phyloP scores from a whole-genome alignment of 2,329 filamentous ascomycete genomes.

The Diaporthe eres region DNA sequence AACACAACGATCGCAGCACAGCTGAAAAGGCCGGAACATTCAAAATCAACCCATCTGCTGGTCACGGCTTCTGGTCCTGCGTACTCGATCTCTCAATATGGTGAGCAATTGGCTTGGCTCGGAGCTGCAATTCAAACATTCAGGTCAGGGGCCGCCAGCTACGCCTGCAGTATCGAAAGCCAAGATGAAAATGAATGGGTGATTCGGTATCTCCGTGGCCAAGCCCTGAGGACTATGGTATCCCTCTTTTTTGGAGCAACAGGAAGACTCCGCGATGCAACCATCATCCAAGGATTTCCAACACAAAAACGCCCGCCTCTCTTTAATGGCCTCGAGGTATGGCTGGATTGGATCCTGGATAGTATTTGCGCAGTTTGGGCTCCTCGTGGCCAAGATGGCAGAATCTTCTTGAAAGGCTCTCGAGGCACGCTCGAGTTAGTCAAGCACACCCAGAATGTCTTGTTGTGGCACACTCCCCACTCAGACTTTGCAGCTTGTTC shows the following conservation, averaged over 20 bases:
- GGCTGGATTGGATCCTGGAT: neutral
- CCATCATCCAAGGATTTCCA: neutral
- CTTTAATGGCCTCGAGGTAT: neutral
- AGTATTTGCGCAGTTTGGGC: neutral
- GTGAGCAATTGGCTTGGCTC: conserved; percentile 3
- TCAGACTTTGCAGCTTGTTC: neutral
- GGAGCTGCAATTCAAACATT: neutral
- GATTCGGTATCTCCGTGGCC: neutral
- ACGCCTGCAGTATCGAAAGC: neutral
- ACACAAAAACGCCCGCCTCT: neutral
- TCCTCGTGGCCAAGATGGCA: neutral
- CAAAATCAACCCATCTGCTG: neutral
- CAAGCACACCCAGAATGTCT: neutral
- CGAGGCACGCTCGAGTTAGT: neutral
- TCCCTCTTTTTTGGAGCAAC: neutral
- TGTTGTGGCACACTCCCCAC: neutral
- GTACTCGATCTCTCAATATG: conserved; percentile 3
- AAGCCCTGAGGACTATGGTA: neutral
- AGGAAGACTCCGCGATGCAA: neutral
- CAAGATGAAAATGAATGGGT: neutral
- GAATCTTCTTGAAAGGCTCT: neutral
- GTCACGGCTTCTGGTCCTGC: neutral
- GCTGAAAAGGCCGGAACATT: neutral
- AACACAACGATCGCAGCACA: neutral
- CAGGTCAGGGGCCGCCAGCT: neutral